Base-by-base conservation (phyloP, 495 filamentous ascomycete genomes). In the Penicillium longicatenatum region DNA sequence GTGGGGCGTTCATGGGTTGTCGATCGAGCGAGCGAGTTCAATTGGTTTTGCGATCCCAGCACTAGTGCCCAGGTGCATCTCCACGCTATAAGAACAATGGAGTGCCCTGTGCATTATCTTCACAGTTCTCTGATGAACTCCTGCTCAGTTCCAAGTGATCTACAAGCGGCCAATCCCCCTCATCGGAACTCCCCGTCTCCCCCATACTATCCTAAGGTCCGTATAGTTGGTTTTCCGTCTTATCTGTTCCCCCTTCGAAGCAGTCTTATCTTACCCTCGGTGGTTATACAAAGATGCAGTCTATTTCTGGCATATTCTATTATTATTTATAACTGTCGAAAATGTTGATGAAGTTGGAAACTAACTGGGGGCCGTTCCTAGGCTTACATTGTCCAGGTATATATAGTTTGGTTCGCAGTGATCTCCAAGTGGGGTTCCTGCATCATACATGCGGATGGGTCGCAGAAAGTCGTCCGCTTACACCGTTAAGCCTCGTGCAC, bases 151-250 rank as follows among this genome's bases (percentile, higher is more conserved):
- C 7, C 44, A 5, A 46, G 44, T 46, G 20, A 46, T 26, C 11
- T 14, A 26, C 19, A 20, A 45, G 19, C 21, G 44, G 44, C 3
- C 6, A n/a, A 30, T 10, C 7, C 10, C 24, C 4, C 45, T n/a
- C 26, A 41, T 63, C 61, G 57, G 61, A 57, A 58, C 54, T 49
- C 61, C 54, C 67, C 67, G 67, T 62, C 39, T 6, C 30, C 37
- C 14, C 59, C 58, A 19, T 58, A 41, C 54, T 52, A 35, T 35
- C 12, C 7, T 6, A 26, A 26, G 26, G 26, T 26, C 26, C 26
- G 26, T 26, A 26, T 26, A 26, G 26, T 26, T 6, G 7, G 4
- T 4, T 6, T 26, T 26, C 26, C 26, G 26, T 26, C 54, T 65
- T 62, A 62, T 68, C 61, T 21, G 31, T 54, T 43, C 51, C n/a